Conservation (phyloP, 1,139 yeast species). For the Lodderomyces theae region DNA sequence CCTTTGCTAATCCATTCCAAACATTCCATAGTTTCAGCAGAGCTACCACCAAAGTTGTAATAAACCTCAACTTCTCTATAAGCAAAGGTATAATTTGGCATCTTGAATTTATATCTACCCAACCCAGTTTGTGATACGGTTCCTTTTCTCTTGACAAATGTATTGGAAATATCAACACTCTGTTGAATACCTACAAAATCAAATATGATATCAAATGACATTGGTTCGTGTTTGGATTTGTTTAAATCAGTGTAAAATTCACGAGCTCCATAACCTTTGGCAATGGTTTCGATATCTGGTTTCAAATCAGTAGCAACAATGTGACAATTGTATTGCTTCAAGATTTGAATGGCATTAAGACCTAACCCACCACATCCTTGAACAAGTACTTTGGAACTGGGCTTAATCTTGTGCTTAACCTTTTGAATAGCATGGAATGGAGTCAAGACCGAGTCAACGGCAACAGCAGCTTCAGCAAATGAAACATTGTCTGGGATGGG, state of each 20-base stretch:
- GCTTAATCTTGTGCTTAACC: conserved; percentile 30
- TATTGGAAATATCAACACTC: conserved; percentile 33
- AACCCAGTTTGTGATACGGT: conserved; percentile 45
- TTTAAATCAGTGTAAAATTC: conserved; percentile 38
- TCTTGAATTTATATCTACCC: conserved; percentile 31
- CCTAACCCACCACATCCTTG: conserved; percentile 55
- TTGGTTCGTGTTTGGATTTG: conserved; percentile 25
- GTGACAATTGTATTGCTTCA: conserved; percentile 38
- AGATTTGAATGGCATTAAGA: conserved; percentile 47
- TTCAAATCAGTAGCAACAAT: conserved; percentile 43
- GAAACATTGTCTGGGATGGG: conserved; percentile 48
- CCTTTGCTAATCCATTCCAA: conserved; percentile 45
- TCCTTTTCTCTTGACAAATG: conserved; percentile 38
- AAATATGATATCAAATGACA: conserved; percentile 39
- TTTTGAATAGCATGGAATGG: conserved; percentile 50
- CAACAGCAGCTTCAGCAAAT: conserved; percentile 47
- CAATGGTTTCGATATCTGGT: conserved; percentile 27
- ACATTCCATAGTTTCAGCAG: conserved; percentile 43
- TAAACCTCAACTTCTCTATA: conserved; percentile 41
- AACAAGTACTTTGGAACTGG: conserved; percentile 40
- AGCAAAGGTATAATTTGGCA: conserved; percentile 37
- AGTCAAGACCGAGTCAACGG: conserved; percentile 50
- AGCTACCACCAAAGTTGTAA: conserved; percentile 48
- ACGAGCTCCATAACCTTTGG: conserved; percentile 40
- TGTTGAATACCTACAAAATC: conserved; percentile 47